Base-by-base conservation (phyloP, 2,329 filamentous ascomycete species). In the Fusarium chaquense region DNA sequence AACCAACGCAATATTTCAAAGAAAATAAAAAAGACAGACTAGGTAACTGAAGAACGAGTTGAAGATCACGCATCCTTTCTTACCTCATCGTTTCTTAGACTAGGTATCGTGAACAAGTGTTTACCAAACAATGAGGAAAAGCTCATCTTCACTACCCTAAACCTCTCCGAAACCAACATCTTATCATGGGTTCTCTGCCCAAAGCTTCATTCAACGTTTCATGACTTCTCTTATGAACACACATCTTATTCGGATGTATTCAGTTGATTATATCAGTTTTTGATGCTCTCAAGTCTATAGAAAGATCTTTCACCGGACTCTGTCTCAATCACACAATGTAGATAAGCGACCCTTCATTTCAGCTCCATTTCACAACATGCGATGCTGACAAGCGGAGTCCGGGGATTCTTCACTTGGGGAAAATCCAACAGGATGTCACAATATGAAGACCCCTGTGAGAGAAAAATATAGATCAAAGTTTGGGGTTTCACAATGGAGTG, bases 301-400 rank as follows among this genome's bases (percentile, higher is more conserved):
- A 12, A 18, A 20, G 36, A 38, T 38, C 36, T 40, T 6, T 40
- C 12, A 40, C 36, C 36, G n/a, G 20, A 40, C n/a, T 6, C 4
- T 13, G 36, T 40, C n/a, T 40, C 36, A 40, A 11, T 7, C n/a
- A 7, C 3, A 36, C 8, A 3, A 28, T 6, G 8, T 4, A 20
- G n/a, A 40, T 13, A 40, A 20, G 36, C 36, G 36, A 38, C 20
- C 20, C 46, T 47, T 51, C 35, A 43, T 41, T 18, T 47, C 54
- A 64, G 52, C 32, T 58, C 32, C 22, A 70, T 62, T 56, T 64
- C 22, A 57, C 33, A 52, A 46, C 46, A 41, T 52, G 26, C 53
- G 36, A 73, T 63, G 51, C 58, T 59, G 36, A 33, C 50, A 16
- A 7, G 13, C 15, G 4, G 28, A 44, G 16, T 30, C 49, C 47